Evolutionary conservation across 108 stramenopile species (phyloP).

Genomic region (Cyclotella choctawhatcheeana): DNA sequence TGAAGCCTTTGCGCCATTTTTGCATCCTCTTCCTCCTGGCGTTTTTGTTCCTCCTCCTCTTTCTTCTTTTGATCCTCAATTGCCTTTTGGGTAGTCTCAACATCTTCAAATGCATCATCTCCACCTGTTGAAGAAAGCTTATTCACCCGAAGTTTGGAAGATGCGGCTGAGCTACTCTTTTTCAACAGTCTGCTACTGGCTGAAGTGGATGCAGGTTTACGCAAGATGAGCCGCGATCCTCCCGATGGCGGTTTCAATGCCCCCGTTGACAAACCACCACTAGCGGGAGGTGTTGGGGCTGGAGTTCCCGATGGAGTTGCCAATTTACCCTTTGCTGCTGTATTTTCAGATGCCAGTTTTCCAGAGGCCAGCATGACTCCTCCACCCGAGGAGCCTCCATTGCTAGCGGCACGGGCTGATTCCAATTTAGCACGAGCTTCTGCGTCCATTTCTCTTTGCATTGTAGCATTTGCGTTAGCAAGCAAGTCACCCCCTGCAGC

Average conservation of each 20-base stretch:
- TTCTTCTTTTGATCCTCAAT: conserved; percentile 52
- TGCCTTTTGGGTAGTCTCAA: conserved; percentile 57
- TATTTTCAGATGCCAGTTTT: conserved; percentile 68
- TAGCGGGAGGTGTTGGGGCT: conserved; percentile 64
- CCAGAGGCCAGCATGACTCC: conserved; percentile 63
- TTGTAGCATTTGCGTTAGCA: conserved; percentile 64
- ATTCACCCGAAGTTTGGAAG: conserved; percentile 73
- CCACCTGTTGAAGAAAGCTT: conserved; percentile 50
- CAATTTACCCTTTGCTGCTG: conserved; percentile 69
- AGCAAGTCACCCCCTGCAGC: conserved; percentile 44
- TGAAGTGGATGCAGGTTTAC: conserved; percentile 65
- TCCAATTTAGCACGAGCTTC: conserved; percentile 57
- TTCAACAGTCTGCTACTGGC: conserved; percentile 60
- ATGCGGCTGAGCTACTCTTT: conserved; percentile 50
- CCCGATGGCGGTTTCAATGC: conserved; percentile 14
- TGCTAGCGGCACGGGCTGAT: conserved; percentile 35
- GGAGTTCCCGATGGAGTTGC: conserved; percentile 62
- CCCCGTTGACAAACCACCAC: conserved; percentile 55
- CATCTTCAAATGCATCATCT: conserved; percentile 67
- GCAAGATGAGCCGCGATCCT: conserved; percentile 52
- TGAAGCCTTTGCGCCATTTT: conserved; percentile 51
- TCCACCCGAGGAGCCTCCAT: conserved; percentile 39
- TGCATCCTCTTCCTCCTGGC: conserved; percentile 50
- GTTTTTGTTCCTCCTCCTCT: conserved; percentile 48
- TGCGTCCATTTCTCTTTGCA: conserved; percentile 56